Evolutionary conservation across 2,329 filamentous ascomycete species (phyloP), one percentile per base, ranked within the genome.

Genomic region (Talaromyces atroroseus): DNA sequence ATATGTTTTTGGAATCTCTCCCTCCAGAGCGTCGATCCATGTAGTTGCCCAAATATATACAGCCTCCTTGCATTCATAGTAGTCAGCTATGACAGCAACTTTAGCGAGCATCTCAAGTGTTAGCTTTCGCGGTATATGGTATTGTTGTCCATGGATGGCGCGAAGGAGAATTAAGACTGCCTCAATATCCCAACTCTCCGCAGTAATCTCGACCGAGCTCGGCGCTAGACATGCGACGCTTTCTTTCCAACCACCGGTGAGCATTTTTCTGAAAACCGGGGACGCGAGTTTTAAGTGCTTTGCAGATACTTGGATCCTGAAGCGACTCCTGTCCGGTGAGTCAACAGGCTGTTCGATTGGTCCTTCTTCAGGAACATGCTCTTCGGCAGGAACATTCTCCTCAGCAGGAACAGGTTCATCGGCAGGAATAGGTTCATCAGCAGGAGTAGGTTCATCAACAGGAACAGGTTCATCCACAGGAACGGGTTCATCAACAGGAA

Each of bases 231-330:
- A 58, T 20, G 42, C 58, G 16, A 48, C 7, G 12, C 58, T 58
- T 40, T 66, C 63, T 29, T 62, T 61, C 62, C 62, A 65, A n/a
- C 32, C 47, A 20, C 61, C 61, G 29, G n/a, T 60, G 1, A 67
- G 57, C 4, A 57, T 52, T 18, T 44, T 59, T 24, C 59, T 62
- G 45, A 66, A 63, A 8, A 63, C 57, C 7, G 64, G 42, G 0
- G 64, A 66, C 10, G 58, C 61, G 12, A 66, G 54, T 0, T 47
- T 61, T 20, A 66, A 49, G 56, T 65, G 65, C 14, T 63, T 64
- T 1, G 63, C 61, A 14, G 64, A 66, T 20, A 66, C 63, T 54
- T 61, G 61, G n/a, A 64, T 60, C 29, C 60, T 54, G 24, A 48
- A 48, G 29, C 46, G 18, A 3, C 5, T 26, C 29, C 4, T 26